phyloP scores from a whole-genome alignment of 371 early-diverging fungal genomes.

The Rhizopus stolonifer region DNA sequence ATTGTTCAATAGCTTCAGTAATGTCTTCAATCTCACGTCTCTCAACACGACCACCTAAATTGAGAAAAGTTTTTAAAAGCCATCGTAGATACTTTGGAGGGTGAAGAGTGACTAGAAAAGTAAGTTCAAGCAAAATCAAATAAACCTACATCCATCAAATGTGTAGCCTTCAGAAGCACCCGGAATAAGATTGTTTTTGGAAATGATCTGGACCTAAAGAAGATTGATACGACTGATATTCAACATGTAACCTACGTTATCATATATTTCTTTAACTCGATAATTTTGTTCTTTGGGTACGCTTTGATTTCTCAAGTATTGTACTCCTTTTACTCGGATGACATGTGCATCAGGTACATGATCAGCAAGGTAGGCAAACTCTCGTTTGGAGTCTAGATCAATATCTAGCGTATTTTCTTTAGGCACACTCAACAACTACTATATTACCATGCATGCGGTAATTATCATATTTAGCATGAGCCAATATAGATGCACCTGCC shows the following conservation, averaged over 20 bases:
- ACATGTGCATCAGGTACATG: constrained; percentile 39
- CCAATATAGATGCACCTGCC: constrained; percentile 63
- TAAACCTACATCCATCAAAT: constrained; percentile 31
- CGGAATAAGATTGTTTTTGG: constrained; percentile 20
- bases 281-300: constrained; percentile 25
- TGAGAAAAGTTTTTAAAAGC: constrained; percentile 53
- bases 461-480: constrained; percentile 29
- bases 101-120: constrained; percentile 26
- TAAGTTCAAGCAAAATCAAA: constrained; percentile 4
- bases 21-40: constrained; percentile 51
- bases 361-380: constrained; percentile 30
- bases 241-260: constrained; percentile 22
- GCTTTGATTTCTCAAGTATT: constrained; percentile 19
- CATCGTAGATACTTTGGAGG: constrained; percentile 64
- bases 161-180: constrained; percentile 27
- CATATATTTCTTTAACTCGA: constrained; percentile 37
- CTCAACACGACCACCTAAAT: constrained; percentile 56
- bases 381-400: constrained; percentile 33
- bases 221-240: background rate
- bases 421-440: too few species aligned
- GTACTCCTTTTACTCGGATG: constrained; percentile 27
- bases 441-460: constrained; percentile 33
- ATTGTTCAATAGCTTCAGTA: constrained; percentile 45
- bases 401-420: too few species aligned
- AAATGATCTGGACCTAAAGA: constrained; percentile 25